Percentiles rank a stretch among this genome's conserved stretches.
Conservation (phyloP, 352 stramenopile genomes). For the Phytophthora capsici region DNA sequence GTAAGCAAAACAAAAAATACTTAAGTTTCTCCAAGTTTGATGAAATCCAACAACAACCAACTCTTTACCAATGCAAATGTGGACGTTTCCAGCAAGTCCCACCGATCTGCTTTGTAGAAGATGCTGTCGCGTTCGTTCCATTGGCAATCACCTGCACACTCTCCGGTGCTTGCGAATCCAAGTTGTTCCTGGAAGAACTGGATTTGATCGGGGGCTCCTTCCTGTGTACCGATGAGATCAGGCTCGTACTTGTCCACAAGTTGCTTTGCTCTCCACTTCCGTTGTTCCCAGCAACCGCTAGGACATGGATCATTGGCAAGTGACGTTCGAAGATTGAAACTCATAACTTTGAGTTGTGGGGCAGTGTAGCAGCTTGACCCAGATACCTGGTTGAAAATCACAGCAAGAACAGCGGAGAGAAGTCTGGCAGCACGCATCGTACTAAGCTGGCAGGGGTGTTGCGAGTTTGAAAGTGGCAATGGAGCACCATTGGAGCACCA, state of each 20-base stretch:
- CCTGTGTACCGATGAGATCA: slow-evolving; percentile 74
- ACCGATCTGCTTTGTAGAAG: slow-evolving; percentile 58
- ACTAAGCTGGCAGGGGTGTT: neutral
- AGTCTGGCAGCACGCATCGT: slow-evolving; percentile 17
- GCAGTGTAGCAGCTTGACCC: slow-evolving; percentile 8
- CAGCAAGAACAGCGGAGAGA: neutral
- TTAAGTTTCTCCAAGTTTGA: neutral
- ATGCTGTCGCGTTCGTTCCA: slow-evolving; percentile 76
- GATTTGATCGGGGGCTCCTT: slow-evolving; percentile 64
- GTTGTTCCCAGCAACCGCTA: slow-evolving; percentile 64
- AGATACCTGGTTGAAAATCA: neutral
- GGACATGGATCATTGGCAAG: slow-evolving; percentile 68
- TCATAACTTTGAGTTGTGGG: slow-evolving; percentile 61
- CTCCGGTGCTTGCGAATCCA: slow-evolving; percentile 49
- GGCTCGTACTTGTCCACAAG: slow-evolving; percentile 56
- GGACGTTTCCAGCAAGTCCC: slow-evolving; percentile 43
- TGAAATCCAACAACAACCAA: neutral
- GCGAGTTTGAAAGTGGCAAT: slow-evolving; percentile 26
- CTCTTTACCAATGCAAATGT: slow-evolving; percentile 70
- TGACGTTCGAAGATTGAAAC: slow-evolving; percentile 75
- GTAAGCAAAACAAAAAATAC: slow-evolving; percentile 2
- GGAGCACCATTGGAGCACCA: too few species aligned
- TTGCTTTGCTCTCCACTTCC: slow-evolving; percentile 47
- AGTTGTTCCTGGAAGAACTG: slow-evolving; percentile 54
- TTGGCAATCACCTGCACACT: slow-evolving; percentile 64